These are phyloP conservation scores for Babesia ovata DNA, from an alignment of 169 alveolate species.

Conservation along the genomic window DNA sequence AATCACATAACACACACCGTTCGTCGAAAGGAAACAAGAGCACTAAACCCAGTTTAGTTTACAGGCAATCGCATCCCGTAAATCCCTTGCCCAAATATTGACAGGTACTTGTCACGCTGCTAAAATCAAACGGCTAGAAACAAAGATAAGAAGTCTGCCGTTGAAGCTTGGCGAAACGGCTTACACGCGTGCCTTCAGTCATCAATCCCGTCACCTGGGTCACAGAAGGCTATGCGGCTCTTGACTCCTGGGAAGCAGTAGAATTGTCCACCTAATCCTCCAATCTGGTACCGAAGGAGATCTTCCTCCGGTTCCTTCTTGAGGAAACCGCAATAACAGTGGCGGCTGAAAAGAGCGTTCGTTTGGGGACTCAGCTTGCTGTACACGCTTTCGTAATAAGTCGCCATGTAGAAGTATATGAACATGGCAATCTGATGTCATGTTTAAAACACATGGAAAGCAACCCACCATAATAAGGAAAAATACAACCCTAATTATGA, in stretches of 20 bases:
- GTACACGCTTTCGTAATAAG: slow-evolving; percentile 4
- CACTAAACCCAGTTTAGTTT: too few species aligned
- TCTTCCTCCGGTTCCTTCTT: background rate
- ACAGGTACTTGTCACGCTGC: too few species aligned
- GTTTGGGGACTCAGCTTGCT: background rate
- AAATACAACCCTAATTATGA: slow-evolving; percentile 5
- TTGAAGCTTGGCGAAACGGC: too few species aligned
- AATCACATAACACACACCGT: too few species aligned
- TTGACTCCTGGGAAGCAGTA: slow-evolving; percentile 3
- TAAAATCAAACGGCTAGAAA: too few species aligned
- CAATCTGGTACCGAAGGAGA: background rate
- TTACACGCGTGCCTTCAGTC: too few species aligned
- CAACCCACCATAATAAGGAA: background rate
- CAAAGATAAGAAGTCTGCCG: too few species aligned
- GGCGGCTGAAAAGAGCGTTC: background rate
- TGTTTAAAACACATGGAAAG: background rate
- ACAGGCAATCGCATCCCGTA: too few species aligned
- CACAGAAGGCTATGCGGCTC: background rate
- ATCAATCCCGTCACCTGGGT: background rate
- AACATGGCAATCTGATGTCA: slow-evolving; percentile 1
- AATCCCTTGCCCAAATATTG: too few species aligned
- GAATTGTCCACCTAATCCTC: slow-evolving; percentile 14
- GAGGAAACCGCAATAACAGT: slow-evolving; percentile 22
- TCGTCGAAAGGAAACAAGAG: too few species aligned
- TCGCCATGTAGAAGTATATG: slow-evolving; percentile 5